Conservation (phyloP, 2,329 filamentous ascomycete genomes). For the Leptographium lundbergii region DNA sequence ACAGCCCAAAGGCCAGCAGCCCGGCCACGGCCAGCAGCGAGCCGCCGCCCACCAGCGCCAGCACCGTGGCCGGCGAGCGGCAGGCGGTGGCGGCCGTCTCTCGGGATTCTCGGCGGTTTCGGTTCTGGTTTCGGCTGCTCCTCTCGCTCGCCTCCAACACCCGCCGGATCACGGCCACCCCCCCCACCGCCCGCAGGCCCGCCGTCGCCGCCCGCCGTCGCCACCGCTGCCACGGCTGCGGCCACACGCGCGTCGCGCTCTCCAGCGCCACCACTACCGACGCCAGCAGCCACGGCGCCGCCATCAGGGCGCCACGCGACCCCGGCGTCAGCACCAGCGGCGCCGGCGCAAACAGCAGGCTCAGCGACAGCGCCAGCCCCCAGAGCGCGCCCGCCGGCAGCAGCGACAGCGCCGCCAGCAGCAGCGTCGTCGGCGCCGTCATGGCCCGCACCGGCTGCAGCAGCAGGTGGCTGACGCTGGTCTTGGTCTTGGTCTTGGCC, state of each 20-base stretch:
- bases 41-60: constrained; percentile 10
- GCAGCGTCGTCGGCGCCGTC: constrained; percentile 33
- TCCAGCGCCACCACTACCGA: constrained; percentile 13
- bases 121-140: neutral
- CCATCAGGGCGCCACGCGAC: constrained; percentile 30
- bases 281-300: constrained; percentile 30
- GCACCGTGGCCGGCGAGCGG: constrained; percentile 9
- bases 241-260: neutral
- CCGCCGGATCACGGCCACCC: neutral
- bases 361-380: constrained; percentile 31
- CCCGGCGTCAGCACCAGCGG: constrained; percentile 28
- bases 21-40: constrained; percentile 27
- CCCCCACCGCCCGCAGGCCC: neutral
- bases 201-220: neutral
- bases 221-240: neutral
- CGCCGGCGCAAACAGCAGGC: constrained; percentile 31
- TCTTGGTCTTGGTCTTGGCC: constrained; percentile 14
- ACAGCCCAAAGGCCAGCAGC: constrained; percentile 32
- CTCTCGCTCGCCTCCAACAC: neutral
- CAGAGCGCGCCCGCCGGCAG: constrained; percentile 35
- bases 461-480: constrained; percentile 18
- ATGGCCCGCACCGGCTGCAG: constrained; percentile 36
- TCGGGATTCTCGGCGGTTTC: too few species aligned
- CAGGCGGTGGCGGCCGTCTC: neutral
- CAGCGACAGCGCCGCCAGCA: constrained; percentile 31